Percentiles rank a stretch among this genome's conserved stretches.
phyloP scores from a whole-genome alignment of 177 flowering plant species.

The Vitis hybrid region DNA sequence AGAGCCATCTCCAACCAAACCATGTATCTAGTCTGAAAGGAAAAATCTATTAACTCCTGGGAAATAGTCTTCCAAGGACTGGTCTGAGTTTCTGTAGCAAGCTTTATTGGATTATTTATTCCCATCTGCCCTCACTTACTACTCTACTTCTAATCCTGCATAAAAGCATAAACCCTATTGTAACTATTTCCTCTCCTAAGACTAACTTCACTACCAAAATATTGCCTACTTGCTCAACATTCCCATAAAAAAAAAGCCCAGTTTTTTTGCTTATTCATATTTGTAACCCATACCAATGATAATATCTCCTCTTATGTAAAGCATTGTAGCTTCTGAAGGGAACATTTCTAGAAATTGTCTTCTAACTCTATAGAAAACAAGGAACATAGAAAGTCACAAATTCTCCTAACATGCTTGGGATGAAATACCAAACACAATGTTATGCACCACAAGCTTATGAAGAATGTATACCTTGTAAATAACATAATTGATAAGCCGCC shows the following conservation, averaged over 20 bases:
- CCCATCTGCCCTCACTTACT: neutral
- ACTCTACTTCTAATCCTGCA: neutral
- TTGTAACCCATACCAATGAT: neutral
- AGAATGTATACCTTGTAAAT: conserved; percentile 73
- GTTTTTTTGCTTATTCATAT: neutral
- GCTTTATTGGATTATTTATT: neutral
- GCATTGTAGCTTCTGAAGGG: neutral
- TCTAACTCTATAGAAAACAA: neutral
- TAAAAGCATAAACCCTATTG: neutral
- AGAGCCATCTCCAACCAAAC: too few species aligned
- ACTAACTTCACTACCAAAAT: neutral
- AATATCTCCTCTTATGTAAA: neutral
- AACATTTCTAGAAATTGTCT: neutral
- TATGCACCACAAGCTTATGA: neutral
- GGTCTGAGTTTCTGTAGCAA: neutral
- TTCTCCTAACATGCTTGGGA: too few species aligned
- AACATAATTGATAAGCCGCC: conserved; percentile 79
- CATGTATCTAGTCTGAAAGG: too few species aligned
- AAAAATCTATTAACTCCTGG: too few species aligned
- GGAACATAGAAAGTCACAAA: too few species aligned
- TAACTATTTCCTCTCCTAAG: neutral
- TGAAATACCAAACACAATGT: too few species aligned
- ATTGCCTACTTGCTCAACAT: neutral
- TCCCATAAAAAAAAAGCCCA: neutral
- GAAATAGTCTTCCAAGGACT: too few species aligned